Conservation (phyloP, 371 early-diverging fungal genomes). For the Syncephalastrum contaminatum region DNA sequence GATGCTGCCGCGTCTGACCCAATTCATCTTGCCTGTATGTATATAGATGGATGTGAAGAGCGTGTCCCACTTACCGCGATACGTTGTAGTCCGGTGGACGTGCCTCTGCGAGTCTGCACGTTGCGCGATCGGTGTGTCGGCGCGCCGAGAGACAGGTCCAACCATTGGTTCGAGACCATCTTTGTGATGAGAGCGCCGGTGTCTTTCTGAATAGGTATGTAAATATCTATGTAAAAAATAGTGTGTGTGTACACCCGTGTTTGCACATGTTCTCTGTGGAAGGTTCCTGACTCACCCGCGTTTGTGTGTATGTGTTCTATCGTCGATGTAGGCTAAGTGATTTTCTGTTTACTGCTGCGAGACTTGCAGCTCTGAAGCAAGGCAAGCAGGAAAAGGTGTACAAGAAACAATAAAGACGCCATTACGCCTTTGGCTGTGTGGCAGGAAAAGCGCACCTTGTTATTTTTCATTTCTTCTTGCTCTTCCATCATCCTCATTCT, state of each 20-base stretch:
- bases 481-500: neutral
- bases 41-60: neutral
- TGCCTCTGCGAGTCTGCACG: conserved; percentile 65
- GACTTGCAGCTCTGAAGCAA: conserved; percentile 43
- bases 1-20: conserved; percentile 72
- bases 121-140: conserved; percentile 80
- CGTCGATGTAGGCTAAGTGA: conserved; percentile 41
- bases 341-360: conserved; percentile 9
- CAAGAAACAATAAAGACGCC: conserved; percentile 21
- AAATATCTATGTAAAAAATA: neutral
- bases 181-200: conserved; percentile 63
- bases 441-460: neutral
- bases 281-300: conserved; percentile 2
- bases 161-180: conserved; percentile 64
- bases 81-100: conserved; percentile 69
- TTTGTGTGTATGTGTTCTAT: neutral
- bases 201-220: conserved; percentile 73
- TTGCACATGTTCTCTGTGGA: neutral
- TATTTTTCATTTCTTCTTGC: conserved; percentile 1
- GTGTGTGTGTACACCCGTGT: neutral
- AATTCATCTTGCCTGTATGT: conserved; percentile 85
- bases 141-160: conserved; percentile 85
- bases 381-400: conserved; percentile 72
- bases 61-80: neutral
- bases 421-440: neutral